These are phyloP conservation scores for Spathaspora boniae DNA, from an alignment of 805 yeast genomes.

Conservation along the genomic window DNA sequence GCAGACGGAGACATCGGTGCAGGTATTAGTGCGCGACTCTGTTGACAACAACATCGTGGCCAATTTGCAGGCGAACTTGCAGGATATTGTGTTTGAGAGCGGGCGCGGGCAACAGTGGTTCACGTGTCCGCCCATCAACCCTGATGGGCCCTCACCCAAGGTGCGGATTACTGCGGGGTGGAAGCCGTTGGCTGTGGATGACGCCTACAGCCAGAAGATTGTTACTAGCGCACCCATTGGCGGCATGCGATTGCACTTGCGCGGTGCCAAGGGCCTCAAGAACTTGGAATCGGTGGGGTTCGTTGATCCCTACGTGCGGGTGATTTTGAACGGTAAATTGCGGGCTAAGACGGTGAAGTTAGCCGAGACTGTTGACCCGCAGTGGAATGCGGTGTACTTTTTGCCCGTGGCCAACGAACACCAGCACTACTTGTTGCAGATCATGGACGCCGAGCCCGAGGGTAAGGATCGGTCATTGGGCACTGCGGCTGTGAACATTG, in stretches of 20 bases:
- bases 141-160: conserved; percentile 36
- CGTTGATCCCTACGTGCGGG: conserved; percentile 70
- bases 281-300: conserved; percentile 65
- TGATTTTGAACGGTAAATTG: conserved; percentile 55
- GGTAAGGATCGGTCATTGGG: conserved; percentile 68
- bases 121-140: conserved; percentile 48
- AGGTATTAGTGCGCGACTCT: conserved; percentile 59
- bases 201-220: conserved; percentile 43
- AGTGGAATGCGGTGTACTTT: conserved; percentile 56
- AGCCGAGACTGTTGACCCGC: conserved; percentile 53
- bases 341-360: conserved; percentile 53
- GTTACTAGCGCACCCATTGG: conserved; percentile 62
- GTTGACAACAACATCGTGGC: conserved; percentile 55
- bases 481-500: conserved; percentile 46
- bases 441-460: conserved; percentile 64
- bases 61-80: conserved; percentile 47
- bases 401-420: conserved; percentile 59
- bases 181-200: conserved; percentile 64
- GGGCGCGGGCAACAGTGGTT: conserved; percentile 50
- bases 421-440: conserved; percentile 55
- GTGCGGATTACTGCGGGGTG: conserved; percentile 57
- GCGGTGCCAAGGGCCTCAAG: conserved; percentile 49
- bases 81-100: conserved; percentile 50
- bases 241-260: conserved; percentile 56
- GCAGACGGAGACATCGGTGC: conserved; percentile 53